Evolutionary conservation across 2,329 filamentous ascomycete species (phyloP).

Genomic region (Monosporascus cannonballus): DNA sequence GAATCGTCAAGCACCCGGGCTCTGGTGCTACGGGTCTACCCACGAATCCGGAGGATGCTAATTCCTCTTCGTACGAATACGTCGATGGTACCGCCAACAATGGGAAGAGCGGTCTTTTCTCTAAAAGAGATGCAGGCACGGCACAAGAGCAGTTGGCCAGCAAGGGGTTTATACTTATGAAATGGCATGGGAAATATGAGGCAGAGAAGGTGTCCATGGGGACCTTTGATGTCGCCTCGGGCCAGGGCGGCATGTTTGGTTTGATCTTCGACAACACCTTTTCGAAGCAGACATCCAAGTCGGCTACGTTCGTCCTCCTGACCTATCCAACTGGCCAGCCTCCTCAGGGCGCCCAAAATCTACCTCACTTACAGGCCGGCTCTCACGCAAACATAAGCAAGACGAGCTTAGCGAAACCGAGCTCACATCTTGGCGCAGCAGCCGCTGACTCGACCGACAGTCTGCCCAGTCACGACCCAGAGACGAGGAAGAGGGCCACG

Average conservation of each 20-base stretch:
- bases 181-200: constrained; percentile 93
- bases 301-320: constrained; percentile 86
- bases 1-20: constrained; percentile 94
- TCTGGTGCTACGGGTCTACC: constrained; percentile 49
- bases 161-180: constrained; percentile 63
- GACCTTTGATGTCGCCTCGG: constrained; percentile 69
- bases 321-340: constrained; percentile 83
- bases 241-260: constrained; percentile 87
- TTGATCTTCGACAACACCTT: constrained; percentile 99
- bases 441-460: constrained; percentile 55
- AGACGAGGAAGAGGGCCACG: constrained; percentile 33
- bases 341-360: constrained; percentile 66
- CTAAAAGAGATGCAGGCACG: constrained; percentile 51
- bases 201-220: constrained; percentile 93
- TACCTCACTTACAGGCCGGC: constrained; percentile 50
- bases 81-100: constrained; percentile 26
- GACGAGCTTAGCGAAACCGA: constrained; percentile 46
- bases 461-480: constrained; percentile 44
- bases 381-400: constrained; percentile 35
- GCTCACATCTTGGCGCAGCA: constrained; percentile 37
- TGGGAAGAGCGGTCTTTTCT: constrained; percentile 40
- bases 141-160: constrained; percentile 58
- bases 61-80: constrained; percentile 40
- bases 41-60: constrained; percentile 36
- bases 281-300: constrained; percentile 91